Base-by-base conservation (phyloP, 306 rosid genomes). In the Nissolia schottii region DNA sequence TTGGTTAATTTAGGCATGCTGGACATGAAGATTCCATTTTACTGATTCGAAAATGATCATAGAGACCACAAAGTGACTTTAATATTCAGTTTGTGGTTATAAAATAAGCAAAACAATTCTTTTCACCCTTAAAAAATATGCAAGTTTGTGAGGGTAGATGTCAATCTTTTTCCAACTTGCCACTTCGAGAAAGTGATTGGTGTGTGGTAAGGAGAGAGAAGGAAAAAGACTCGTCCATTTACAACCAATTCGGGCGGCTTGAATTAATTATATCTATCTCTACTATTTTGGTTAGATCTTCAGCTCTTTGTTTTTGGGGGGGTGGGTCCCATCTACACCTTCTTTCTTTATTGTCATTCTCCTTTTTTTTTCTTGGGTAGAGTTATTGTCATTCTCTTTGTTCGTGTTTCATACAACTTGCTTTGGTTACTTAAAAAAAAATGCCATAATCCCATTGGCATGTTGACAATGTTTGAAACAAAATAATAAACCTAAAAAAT, bases 111-210 rank as follows among this genome's bases (percentile, higher is more conserved):
- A 35, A 59, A 59, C 55, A 24, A 66, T 59, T 65, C 37, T 68
- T 64, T 56, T 66, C 13, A 48, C 22, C 28, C n/a, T n/a, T 8
- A 14, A 31, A 31, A 23, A 34, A 4, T 13, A 19, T 69, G 71
- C 71, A 70, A 41, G 31, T 76, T 70, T 64, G 64, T 70, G 49
- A 57, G 59, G 61, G 75, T 22, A 35, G 50, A 19, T 65, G 65
- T 71, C 48, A 58, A 10, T 81, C 81, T 20, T 81, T 65, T 65
- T 64, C 81, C 57, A 76, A 28, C 43, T 35, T 27, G 35, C 32
- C 72, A 81, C 66, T 58, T 71, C 79, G 51, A 40, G 79, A 81
- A 66, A 71, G 49, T 7, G 76, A 76, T 65, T 25, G 77, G 71
- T 57, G 77, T 71, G 67, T 73, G 77, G 61, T 27, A 51, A 2